Evolutionary conservation across 2,329 filamentous ascomycete species (phyloP).

Genomic region (Botrytis hyacinthi): DNA sequence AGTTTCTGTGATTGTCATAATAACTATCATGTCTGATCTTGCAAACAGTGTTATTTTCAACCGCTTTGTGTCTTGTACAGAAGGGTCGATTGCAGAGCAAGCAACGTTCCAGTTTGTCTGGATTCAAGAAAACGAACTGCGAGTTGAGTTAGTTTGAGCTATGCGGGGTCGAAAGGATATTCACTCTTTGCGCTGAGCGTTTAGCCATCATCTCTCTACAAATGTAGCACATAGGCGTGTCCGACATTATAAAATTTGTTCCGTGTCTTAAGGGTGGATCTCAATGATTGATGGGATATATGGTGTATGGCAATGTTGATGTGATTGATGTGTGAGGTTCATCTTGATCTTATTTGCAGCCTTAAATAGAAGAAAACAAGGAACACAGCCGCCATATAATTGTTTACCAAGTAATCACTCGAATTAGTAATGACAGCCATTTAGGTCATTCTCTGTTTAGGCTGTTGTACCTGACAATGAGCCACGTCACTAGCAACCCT

Average conservation of each 20-base stretch:
- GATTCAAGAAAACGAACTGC: background rate
- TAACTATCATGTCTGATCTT: background rate
- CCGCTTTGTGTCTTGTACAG: background rate
- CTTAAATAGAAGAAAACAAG: no score
- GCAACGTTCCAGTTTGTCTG: fast-evolving
- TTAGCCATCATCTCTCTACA: background rate
- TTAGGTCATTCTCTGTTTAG: no score
- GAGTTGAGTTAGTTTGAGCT: background rate
- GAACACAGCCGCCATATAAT: no score
- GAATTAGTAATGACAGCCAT: no score
- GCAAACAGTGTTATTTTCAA: background rate
- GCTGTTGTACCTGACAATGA: background rate
- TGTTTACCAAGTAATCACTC: no score
- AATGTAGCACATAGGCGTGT: background rate
- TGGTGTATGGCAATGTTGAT: background rate
- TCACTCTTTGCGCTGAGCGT: background rate
- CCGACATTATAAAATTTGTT: background rate
- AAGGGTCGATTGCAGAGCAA: background rate
- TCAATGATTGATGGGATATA: background rate
- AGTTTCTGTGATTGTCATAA: fast-evolving
- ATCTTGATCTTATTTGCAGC: background rate
- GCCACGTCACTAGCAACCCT: background rate
- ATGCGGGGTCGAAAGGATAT: background rate
- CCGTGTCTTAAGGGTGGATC: background rate
- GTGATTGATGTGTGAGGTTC: background rate